A percentile compares a stretch with the other conserved stretches of the same genome.
Conservation (phyloP, 1,284 basidiomycete species). For the Tranzscheliella williamsii region DNA sequence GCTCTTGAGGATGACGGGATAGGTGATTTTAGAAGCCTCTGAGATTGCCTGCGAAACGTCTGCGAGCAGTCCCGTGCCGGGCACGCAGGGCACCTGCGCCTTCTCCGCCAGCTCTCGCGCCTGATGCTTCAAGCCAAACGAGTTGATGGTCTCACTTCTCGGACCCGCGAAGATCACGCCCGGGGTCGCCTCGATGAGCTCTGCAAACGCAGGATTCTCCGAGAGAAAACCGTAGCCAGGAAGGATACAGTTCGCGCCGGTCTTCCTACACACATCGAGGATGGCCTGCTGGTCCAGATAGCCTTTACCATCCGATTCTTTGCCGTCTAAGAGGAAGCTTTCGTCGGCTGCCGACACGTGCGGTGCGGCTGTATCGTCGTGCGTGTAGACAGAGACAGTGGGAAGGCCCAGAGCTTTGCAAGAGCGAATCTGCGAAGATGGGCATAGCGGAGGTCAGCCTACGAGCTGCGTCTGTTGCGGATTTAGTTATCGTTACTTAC, state of each 20-base stretch:
- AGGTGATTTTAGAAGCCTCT: slow-evolving; percentile 65
- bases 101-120: slow-evolving; percentile 66
- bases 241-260: slow-evolving; percentile 62
- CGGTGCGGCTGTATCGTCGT: slow-evolving; percentile 66
- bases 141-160: slow-evolving; percentile 65
- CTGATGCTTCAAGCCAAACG: slow-evolving; percentile 71
- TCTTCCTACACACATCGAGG: slow-evolving; percentile 9
- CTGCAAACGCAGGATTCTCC: too few species aligned
- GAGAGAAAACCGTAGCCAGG: slow-evolving; percentile 74
- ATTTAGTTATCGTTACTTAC: too few species aligned
- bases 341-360: slow-evolving; percentile 58
- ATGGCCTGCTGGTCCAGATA: slow-evolving; percentile 24
- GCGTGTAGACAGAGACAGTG: slow-evolving; percentile 68
- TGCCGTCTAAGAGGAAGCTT: slow-evolving; percentile 9
- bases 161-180: slow-evolving; percentile 72
- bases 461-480: too few species aligned
- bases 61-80: slow-evolving; percentile 64
- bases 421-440: slow-evolving; percentile 10
- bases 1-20: slow-evolving; percentile 73
- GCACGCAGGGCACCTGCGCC: slow-evolving; percentile 67
- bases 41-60: slow-evolving; percentile 63
- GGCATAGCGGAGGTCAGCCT: too few species aligned
- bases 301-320: slow-evolving; percentile 63
- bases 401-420: slow-evolving; percentile 65
- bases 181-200: slow-evolving; percentile 63